phyloP scores from a whole-genome alignment of 2,329 filamentous ascomycete species.

The Conoideocrella luteorostrata region DNA sequence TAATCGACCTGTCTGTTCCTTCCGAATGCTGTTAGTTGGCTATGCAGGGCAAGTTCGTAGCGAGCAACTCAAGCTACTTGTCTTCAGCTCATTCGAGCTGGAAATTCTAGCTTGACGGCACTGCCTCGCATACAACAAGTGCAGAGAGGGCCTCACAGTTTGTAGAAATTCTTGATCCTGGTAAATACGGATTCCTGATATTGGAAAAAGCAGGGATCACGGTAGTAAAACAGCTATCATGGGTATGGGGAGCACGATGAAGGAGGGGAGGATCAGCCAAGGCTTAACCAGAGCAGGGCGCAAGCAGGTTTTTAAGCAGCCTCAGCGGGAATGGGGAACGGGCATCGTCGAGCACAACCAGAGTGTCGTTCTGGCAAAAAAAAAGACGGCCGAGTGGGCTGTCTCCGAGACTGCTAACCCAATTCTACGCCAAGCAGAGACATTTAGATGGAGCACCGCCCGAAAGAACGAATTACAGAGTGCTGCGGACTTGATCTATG shows the following conservation, averaged over 20 bases:
- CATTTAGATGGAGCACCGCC: neutral
- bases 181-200: neutral
- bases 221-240: neutral
- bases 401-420: neutral
- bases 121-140: neutral
- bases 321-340: neutral
- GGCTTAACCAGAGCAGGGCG: neutral
- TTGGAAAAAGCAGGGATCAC: neutral
- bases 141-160: neutral
- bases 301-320: slow-evolving; percentile 7
- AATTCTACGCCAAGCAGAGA: neutral
- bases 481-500: neutral
- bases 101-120: neutral
- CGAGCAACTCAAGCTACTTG: too few relatives aligned
- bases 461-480: neutral
- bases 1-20: neutral
- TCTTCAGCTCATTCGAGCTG: too few relatives aligned
- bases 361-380: neutral
- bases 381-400: neutral
- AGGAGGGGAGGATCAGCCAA: neutral
- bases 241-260: neutral
- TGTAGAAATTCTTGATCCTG: neutral
- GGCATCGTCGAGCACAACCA: neutral
- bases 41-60: too few relatives aligned
- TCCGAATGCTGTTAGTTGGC: too few relatives aligned